Evolutionary conservation across 257 asterid species (phyloP), one percentile per base, ranked within the genome.

Genomic region (Jacaranda mimosifolia): DNA sequence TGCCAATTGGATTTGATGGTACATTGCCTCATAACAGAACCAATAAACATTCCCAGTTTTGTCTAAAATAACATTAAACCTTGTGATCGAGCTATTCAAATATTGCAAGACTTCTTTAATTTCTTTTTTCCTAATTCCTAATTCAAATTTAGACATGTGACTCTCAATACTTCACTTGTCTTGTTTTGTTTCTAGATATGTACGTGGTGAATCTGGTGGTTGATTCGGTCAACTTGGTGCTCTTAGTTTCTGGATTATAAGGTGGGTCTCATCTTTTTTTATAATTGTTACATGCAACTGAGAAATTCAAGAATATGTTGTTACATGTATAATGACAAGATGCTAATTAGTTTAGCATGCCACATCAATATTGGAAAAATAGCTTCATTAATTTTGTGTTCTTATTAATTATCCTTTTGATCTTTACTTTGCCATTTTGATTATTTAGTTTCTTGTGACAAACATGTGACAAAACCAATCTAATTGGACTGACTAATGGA

Each of bases 191-290:
- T 73, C 60, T 75, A 86, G 93, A 81, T 82, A 85, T 67, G 32
- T n/a, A n/a, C n/a, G n/a, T 76, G 67, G 74, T 82, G 63, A 89
- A 86, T 80, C 80, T 89, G 66, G 86, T 77, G 55, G 77, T 82
- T 2, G 84, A 75, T 63, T 82, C 78, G 18, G 18, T 81, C 79
- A 82, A 83, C 75, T 79, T 89, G 71, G 82, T 71, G 21, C 56
- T 86, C 71, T n/a, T n/a, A n/a, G n/a, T n/a, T n/a, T n/a, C n/a
- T n/a, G n/a, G n/a, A 73, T 68, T 81, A n/a, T n/a, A n/a, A 73
- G 89, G 91, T 89, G 77, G 80, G 91, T 46, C 75, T 82, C 46
- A 5, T 4, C 9, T 42, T 42, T 42, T n/a, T 3, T 5, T 4
- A 42, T 42, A 5, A 42, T 42, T 26, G 2, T 26, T 26, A 2